phyloP scores from a whole-genome alignment of 1,139 yeast species.

The Pichia sp. region DNA sequence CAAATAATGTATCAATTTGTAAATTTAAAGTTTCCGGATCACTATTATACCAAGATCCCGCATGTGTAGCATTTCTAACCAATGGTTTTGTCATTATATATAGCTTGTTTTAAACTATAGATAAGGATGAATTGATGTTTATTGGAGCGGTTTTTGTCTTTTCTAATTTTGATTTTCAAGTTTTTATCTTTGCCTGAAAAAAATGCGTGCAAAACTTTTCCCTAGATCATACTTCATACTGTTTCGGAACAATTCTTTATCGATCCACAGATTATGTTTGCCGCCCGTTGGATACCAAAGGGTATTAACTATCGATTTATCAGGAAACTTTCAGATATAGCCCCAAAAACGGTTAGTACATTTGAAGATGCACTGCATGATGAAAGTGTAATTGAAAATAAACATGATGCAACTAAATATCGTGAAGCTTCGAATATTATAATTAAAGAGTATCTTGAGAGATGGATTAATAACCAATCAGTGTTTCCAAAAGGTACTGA shows the following conservation, averaged over 20 bases:
- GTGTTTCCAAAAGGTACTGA: background rate
- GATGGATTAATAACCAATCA: slow-evolving; percentile 2
- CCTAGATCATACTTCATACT: too few species aligned
- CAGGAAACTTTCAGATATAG: background rate
- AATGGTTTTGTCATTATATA: background rate
- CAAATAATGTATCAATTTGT: slow-evolving; percentile 42
- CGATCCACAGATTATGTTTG: background rate
- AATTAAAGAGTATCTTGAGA: slow-evolving; percentile 1
- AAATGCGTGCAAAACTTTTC: too few species aligned
- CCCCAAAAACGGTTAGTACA: background rate
- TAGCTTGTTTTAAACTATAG: background rate
- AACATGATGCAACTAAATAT: background rate
- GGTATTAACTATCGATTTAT: background rate
- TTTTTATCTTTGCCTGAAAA: background rate
- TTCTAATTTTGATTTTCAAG: background rate
- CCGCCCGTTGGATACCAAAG: background rate
- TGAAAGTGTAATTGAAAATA: background rate
- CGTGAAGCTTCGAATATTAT: background rate
- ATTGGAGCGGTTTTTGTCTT: background rate
- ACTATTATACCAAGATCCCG: slow-evolving; percentile 82
- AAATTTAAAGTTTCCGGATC: slow-evolving; percentile 36
- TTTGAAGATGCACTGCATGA: background rate
- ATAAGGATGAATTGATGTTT: background rate
- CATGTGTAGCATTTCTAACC: slow-evolving; percentile 57
- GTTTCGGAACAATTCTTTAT: too few species aligned